Evolutionary conservation across 768 basidiomycete genomes (phyloP), one percentile per base, ranked within the genome.

Genomic region (Rubroboletus satanas): DNA sequence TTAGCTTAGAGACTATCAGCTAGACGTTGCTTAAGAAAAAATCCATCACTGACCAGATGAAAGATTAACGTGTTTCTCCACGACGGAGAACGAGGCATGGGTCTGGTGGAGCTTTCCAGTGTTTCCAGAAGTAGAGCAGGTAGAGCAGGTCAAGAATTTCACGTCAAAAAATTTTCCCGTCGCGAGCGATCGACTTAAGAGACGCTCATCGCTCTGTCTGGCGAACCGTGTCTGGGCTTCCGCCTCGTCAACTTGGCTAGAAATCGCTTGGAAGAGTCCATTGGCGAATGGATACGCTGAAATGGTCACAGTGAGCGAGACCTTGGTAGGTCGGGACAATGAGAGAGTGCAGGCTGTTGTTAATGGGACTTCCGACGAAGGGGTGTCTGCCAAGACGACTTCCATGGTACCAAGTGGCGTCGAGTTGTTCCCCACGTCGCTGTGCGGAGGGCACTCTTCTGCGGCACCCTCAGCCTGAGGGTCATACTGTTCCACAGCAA

Each of bases 91-190:
- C 5, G 59, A 63, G 5, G 65, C 52, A 42, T 64, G 51, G 18
- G 45, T 64, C 29, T 55, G 52, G 10, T 52, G 36, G 18, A 36
- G 29, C 7, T 32, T 32, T 21, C 33, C 38, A 0, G 37, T 26
- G 29, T 23, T 18, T 8, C 43, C 55, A 21, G 51, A 48, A n/a
- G 45, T 7, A 49, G 44, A 18, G 7, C 45, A 49, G 4, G 45
- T 29, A 54, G 54, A 41, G 31, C 1, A 23, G 33, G 65, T 21
- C 51, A 66, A 17, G 53, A 65, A 65, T 12, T 51, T 61, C n/a
- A 64, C 54, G 23, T 64, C 65, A n/a, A 51, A 56, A 14, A 56
- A 45, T 36, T 46, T 61, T 44, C 64, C 64, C 7, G 62, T 64
- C 11, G 33, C 14, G 17, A 67, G 59, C 33, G 53, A 64, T 43